A percentile compares a stretch with the other conserved stretches of the same genome.
Conservation (phyloP, 2,329 filamentous ascomycete species). For the Cercospora janseana region DNA sequence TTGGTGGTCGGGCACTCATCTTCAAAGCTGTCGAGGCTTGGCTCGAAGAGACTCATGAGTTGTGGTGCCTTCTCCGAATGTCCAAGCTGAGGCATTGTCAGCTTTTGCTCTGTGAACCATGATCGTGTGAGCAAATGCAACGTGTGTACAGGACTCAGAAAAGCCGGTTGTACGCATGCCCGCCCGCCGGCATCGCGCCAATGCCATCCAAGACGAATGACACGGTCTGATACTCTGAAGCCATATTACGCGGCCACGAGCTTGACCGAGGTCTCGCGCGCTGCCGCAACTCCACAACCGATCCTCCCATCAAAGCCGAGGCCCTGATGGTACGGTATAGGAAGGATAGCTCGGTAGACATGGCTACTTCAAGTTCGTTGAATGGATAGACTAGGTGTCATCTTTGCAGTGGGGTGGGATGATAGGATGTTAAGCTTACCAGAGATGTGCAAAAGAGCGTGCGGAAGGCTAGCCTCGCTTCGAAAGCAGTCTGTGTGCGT, state of each 20-base stretch:
- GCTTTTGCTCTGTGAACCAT: constrained; percentile 1
- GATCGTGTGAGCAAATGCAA: constrained; percentile 1
- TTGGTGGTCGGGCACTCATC: constrained; percentile 18
- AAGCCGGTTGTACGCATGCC: constrained; percentile 42
- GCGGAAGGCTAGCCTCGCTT: neutral
- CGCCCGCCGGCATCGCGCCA: constrained; percentile 38
- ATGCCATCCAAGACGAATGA: constrained; percentile 38
- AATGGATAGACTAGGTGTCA: constrained; percentile 44
- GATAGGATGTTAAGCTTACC: neutral
- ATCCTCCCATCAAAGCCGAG: constrained; percentile 36
- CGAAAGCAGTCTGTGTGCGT: neutral
- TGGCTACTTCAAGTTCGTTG: constrained; percentile 40
- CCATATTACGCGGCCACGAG: constrained; percentile 32
- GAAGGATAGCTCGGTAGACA: constrained; percentile 39
- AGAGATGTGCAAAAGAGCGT: neutral
- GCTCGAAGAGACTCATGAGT: constrained; percentile 13
- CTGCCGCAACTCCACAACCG: constrained; percentile 41
- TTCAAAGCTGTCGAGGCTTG: constrained; percentile 16
- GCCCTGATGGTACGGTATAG: constrained; percentile 38
- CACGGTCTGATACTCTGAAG: constrained; percentile 36
- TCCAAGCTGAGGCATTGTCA: constrained; percentile 9
- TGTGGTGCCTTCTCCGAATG: constrained; percentile 10
- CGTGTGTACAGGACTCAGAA: constrained; percentile 31
- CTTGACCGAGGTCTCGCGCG: constrained; percentile 26
- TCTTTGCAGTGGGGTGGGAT: constrained; percentile 26